Evolutionary conservation across 495 filamentous ascomycete species (phyloP), one percentile per base, ranked within the genome.

Genomic region (Penicillium psychrofluorescens): DNA sequence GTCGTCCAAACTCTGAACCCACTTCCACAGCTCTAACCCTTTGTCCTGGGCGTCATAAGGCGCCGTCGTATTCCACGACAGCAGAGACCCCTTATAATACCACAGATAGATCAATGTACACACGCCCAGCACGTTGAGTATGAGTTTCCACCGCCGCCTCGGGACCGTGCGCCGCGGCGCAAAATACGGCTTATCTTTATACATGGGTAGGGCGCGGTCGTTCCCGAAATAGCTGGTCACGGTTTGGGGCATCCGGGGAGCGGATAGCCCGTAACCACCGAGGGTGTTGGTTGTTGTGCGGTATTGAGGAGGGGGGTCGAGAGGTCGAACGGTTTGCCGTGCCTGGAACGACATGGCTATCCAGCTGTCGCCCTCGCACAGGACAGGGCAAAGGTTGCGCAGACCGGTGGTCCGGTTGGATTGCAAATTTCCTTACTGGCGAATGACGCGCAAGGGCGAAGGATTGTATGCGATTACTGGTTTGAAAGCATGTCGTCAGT

Each of bases 111-210:
- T 74, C 45, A 53, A 64, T 60, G 40, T 79, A 41, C 66, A 56
- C 11, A 62, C 27, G 12, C 49, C 54, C 8, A 61, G 22, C 6
- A 61, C n/a, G 11, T 39, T 35, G 6, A 63, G 40, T 2, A 66
- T 37, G 11, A 48, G 56, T 32, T 51, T 58, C 49, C 63, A 59
- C 34, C 62, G 43, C 30, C 46, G 48, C 30, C 61, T 52, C 11
- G 66, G 65, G 11, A 63, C 66, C 7, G 67, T 71, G 32, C 70
- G 67, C 41, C 65, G 62, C 8, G 70, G 68, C 29, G 61, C 53
- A 35, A 72, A 74, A 59, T 88, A 94, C 16, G 92, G 92, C 58
- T 99, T 99, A 65, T 99, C 92, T 72, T 99, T 99, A 66, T 99
- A 99, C 83, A 97, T 85, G 33, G 92, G 92, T 16, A 99, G 70